phyloP scores from a whole-genome alignment of 345 rosid species.

The Corymbia maculata region DNA sequence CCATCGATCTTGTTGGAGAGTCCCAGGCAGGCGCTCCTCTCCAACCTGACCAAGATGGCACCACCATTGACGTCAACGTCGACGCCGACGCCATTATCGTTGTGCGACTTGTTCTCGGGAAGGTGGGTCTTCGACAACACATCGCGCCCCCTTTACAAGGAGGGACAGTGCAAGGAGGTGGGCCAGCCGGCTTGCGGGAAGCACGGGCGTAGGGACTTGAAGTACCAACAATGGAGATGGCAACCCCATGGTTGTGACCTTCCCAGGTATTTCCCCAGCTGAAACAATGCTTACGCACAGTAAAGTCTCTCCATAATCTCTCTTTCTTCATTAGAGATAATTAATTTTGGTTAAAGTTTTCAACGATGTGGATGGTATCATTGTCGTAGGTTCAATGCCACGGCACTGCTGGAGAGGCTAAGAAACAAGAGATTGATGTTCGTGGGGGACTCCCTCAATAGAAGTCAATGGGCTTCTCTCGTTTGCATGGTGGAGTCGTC shows the following conservation, averaged over 20 bases:
- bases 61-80: too few relatives aligned
- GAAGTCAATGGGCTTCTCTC: slow-evolving; percentile 96
- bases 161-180: slow-evolving; percentile 62
- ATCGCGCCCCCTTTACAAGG: slow-evolving; percentile 66
- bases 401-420: slow-evolving; percentile 58
- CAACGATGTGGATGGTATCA: neutral
- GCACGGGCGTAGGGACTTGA: slow-evolving; percentile 14
- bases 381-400: slow-evolving; percentile 1
- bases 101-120: slow-evolving; percentile 66
- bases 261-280: slow-evolving; percentile 40
- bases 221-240: slow-evolving; percentile 82
- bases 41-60: too few relatives aligned
- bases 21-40: too few relatives aligned
- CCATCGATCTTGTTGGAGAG: too few relatives aligned
- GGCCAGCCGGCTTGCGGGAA: slow-evolving; percentile 59
- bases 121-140: slow-evolving; percentile 68
- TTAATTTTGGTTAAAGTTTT: neutral
- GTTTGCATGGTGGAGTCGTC: slow-evolving; percentile 63
- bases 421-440: slow-evolving; percentile 87
- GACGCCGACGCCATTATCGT: too few relatives aligned
- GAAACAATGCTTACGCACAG: neutral
- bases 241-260: slow-evolving; percentile 78
- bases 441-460: slow-evolving; percentile 86
- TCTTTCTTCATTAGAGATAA: neutral
- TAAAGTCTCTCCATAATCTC: neutral